A percentile compares a stretch with the other conserved stretches of the same genome.
phyloP scores from a whole-genome alignment of 306 rosid species.

The Acacia acuminata region DNA sequence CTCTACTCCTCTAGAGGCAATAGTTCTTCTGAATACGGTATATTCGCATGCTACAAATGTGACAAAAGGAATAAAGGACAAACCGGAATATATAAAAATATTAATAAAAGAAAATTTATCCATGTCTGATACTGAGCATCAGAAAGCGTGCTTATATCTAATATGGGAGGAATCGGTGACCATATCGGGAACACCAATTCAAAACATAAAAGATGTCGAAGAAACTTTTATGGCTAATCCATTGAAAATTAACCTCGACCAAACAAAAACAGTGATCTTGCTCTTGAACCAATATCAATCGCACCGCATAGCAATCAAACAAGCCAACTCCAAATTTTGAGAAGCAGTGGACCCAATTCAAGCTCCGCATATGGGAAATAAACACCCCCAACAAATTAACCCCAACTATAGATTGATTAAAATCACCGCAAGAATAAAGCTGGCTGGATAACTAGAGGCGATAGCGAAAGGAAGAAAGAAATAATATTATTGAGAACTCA shows the following conservation, averaged over 20 bases:
- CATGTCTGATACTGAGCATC: background rate
- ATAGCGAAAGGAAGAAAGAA: constrained; percentile 21
- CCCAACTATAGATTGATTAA: constrained; percentile 35
- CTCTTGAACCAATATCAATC: constrained; percentile 23
- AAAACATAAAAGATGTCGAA: constrained; percentile 7
- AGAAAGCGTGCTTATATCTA: constrained; percentile 21
- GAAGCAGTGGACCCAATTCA: constrained; percentile 32
- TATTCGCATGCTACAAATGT: background rate
- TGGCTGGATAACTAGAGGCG: constrained; percentile 29
- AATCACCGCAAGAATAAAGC: constrained; percentile 34
- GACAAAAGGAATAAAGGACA: background rate
- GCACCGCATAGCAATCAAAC: constrained; percentile 19
- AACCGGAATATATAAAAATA: background rate
- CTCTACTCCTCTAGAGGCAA: constrained; percentile 22
- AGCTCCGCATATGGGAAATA: constrained; percentile 18
- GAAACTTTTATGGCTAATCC: constrained; percentile 5
- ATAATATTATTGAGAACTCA: constrained; percentile 34
- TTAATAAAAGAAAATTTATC: background rate
- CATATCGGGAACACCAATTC: constrained; percentile 5
- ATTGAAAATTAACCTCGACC: background rate
- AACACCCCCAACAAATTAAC: constrained; percentile 29
- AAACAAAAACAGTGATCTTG: background rate
- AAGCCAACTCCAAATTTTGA: constrained; percentile 26
- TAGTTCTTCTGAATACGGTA: background rate
- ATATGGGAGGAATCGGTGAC: constrained; percentile 1